phyloP scores from a whole-genome alignment of 768 basidiomycete genomes.

The Clitopilus passeckerianus region DNA sequence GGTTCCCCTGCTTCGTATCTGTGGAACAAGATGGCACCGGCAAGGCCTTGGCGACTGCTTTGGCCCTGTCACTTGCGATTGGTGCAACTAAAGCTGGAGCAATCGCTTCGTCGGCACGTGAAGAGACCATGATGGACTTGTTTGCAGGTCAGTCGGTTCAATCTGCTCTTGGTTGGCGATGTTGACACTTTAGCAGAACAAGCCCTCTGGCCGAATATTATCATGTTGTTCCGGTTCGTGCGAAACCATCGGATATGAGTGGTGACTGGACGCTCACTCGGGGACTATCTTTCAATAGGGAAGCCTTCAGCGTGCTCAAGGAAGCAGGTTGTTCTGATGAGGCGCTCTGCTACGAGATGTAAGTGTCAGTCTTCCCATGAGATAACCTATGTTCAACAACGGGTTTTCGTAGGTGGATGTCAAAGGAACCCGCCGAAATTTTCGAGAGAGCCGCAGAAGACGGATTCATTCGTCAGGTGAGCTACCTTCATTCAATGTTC shows the following conservation, averaged over 20 bases:
- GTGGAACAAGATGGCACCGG: slow-evolving; percentile 59
- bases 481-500: slow-evolving; percentile 7
- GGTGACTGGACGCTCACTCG: background rate
- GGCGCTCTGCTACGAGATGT: slow-evolving; percentile 65
- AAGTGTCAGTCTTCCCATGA: slow-evolving; percentile 2
- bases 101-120: slow-evolving; percentile 55
- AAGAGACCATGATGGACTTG: slow-evolving; percentile 63
- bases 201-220: slow-evolving; percentile 65
- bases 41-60: slow-evolving; percentile 35
- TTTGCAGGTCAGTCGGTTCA: slow-evolving; percentile 34
- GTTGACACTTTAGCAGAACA: slow-evolving; percentile 32
- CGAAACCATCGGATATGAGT: background rate
- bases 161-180: background rate
- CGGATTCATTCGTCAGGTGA: slow-evolving; percentile 53
- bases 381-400: background rate
- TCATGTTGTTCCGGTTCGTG: slow-evolving; percentile 50
- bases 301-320: slow-evolving; percentile 57
- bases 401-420: slow-evolving; percentile 50
- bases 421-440: slow-evolving; percentile 65
- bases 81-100: slow-evolving; percentile 62
- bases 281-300: slow-evolving; percentile 23
- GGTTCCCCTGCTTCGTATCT: slow-evolving; percentile 63
- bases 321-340: slow-evolving; percentile 65
- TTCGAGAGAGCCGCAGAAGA: slow-evolving; percentile 66
- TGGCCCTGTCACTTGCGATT: slow-evolving; percentile 53